phyloP scores from a whole-genome alignment of 352 stramenopile genomes.

The Phytophthora pseudosyringae region DNA sequence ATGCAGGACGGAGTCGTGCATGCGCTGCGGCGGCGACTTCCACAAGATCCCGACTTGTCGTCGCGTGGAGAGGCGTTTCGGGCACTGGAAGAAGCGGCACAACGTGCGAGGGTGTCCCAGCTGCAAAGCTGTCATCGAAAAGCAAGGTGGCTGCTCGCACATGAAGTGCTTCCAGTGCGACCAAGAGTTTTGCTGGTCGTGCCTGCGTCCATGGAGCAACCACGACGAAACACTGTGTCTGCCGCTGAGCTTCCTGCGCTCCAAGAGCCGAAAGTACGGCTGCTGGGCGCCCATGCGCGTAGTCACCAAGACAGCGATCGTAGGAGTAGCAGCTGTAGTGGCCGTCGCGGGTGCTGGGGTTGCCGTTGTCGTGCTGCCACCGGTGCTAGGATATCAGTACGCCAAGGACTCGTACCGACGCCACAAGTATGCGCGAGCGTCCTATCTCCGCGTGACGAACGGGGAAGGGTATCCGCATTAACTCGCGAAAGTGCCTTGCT shows the following conservation, averaged over 20 bases:
- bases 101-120: conserved; percentile 75
- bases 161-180: conserved; percentile 90
- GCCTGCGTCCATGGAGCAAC: conserved; percentile 66
- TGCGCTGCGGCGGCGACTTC: conserved; percentile 67
- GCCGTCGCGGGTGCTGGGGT: conserved; percentile 63
- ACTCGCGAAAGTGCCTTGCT: neutral
- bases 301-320: conserved; percentile 73
- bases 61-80: conserved; percentile 69
- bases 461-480: conserved; percentile 39
- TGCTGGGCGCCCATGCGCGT: conserved; percentile 69
- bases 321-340: conserved; percentile 57
- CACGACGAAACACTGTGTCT: conserved; percentile 82
- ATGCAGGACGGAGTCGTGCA: conserved; percentile 69
- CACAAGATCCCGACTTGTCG: conserved; percentile 64
- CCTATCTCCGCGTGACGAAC: conserved; percentile 38
- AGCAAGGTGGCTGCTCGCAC: conserved; percentile 84
- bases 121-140: conserved; percentile 81
- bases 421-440: conserved; percentile 46
- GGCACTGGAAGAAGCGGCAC: conserved; percentile 70
- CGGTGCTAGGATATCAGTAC: conserved; percentile 70
- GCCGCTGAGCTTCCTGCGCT: conserved; percentile 69
- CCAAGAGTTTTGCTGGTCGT: conserved; percentile 87
- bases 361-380: conserved; percentile 70
- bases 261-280: conserved; percentile 69
- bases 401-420: conserved; percentile 53